Percentiles rank a stretch among this genome's conserved stretches.
Evolutionary conservation across 2,329 filamentous ascomycete species (phyloP).

Genomic region (Xylaria sp.): DNA sequence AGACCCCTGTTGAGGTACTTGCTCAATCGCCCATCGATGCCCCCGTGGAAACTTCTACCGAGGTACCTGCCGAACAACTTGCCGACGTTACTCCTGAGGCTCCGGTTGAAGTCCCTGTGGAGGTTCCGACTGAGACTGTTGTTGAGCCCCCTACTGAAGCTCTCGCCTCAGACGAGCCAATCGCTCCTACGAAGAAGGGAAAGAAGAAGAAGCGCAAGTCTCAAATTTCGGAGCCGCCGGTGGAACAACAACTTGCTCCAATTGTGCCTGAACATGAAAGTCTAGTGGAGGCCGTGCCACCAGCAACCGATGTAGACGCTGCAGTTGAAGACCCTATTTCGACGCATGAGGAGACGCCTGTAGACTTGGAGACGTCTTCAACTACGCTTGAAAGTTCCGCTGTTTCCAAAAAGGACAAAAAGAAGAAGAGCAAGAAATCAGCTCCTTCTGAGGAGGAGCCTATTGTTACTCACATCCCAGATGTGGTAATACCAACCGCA

Average conservation of each 20-base stretch:
- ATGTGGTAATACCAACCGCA: constrained; percentile 8
- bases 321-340: background rate
- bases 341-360: background rate
- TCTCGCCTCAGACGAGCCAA: constrained; percentile 6
- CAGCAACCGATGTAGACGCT: background rate
- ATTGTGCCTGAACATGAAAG: constrained; percentile 8
- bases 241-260: constrained; percentile 21
- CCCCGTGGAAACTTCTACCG: background rate
- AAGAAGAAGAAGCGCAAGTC: constrained; percentile 43
- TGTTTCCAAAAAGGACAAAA: constrained; percentile 43
- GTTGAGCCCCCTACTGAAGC: background rate
- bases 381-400: constrained; percentile 36
- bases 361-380: constrained; percentile 26
- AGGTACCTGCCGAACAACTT: background rate
- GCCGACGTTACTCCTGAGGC: background rate
- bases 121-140: background rate
- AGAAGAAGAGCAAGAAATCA: constrained; percentile 47
- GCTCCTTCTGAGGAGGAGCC: constrained; percentile 28
- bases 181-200: constrained; percentile 31
- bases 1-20: constrained; percentile 3
- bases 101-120: background rate
- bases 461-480: background rate
- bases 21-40: background rate
- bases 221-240: constrained; percentile 32
- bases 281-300: background rate